Conservation (phyloP, 2,329 filamentous ascomycete species). For the Pyrenochaeta sp. region DNA sequence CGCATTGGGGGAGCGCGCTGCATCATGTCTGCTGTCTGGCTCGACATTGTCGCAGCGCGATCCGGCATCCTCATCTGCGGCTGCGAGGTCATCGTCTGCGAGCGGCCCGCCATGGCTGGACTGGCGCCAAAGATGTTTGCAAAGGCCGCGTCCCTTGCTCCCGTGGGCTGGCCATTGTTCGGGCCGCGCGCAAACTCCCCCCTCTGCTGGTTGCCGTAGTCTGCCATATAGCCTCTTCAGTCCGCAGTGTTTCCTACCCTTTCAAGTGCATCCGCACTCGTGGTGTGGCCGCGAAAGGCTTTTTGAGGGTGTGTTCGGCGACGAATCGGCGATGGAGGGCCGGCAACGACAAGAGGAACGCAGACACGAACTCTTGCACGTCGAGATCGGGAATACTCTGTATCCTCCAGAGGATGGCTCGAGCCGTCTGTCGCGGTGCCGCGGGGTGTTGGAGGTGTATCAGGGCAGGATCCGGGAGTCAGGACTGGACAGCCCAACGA, state of each 20-base stretch:
- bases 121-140: slow-evolving; percentile 95
- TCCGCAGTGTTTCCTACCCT: slow-evolving; percentile 19
- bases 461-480: slow-evolving; percentile 15
- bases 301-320: slow-evolving; percentile 20
- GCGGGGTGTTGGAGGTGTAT: slow-evolving; percentile 16
- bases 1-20: slow-evolving; percentile 71
- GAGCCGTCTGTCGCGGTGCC: background rate
- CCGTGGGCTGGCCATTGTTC: slow-evolving; percentile 61
- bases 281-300: slow-evolving; percentile 18
- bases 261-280: slow-evolving; percentile 37
- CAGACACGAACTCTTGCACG: background rate
- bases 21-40: slow-evolving; percentile 61
- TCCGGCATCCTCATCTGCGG: slow-evolving; percentile 69
- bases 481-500: slow-evolving; percentile 32
- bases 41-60: slow-evolving; percentile 75
- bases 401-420: background rate
- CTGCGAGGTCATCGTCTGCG: slow-evolving; percentile 93
- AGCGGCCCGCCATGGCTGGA: slow-evolving; percentile 76
- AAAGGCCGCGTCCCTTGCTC: slow-evolving; percentile 92
- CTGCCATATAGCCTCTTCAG: slow-evolving; percentile 62
- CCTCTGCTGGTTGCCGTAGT: slow-evolving; percentile 69
- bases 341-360: background rate
- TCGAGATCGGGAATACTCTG: background rate
- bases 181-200: slow-evolving; percentile 64
- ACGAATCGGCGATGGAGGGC: slow-evolving; percentile 3